Evolutionary conservation across 257 asterid species (phyloP).

Genomic region (Petunia secreta): DNA sequence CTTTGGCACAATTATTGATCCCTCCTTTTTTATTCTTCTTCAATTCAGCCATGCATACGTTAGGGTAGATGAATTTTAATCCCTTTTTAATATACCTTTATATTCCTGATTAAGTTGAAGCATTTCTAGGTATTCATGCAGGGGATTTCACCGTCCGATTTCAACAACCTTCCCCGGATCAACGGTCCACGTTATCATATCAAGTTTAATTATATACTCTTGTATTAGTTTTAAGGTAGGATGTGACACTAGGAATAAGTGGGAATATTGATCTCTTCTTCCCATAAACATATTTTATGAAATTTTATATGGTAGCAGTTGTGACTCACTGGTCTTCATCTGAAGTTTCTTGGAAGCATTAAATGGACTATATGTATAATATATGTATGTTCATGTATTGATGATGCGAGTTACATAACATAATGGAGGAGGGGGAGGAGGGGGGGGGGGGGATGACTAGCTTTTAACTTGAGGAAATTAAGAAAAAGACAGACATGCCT

Average conservation of each 20-base stretch:
- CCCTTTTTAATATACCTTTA: neutral
- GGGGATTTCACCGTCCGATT: slow-evolving; percentile 34
- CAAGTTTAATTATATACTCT: slow-evolving; percentile 24
- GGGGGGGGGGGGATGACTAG: neutral
- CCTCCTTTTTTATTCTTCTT: slow-evolving; percentile 33
- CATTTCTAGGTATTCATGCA: slow-evolving; percentile 39
- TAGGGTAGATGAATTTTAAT: slow-evolving; percentile 15
- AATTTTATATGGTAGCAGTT: slow-evolving; percentile 44
- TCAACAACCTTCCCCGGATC: slow-evolving; percentile 45
- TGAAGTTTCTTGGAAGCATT: slow-evolving; percentile 18
- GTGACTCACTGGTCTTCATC: slow-evolving; percentile 33
- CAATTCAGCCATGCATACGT: slow-evolving; percentile 41
- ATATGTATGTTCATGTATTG: neutral
- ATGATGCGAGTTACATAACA: neutral
- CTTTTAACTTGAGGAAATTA: slow-evolving; percentile 4
- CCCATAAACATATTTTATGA: slow-evolving; percentile 25
- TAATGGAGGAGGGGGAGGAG: too few species aligned
- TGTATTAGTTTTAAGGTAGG: slow-evolving; percentile 27
- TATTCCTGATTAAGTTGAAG: slow-evolving; percentile 29
- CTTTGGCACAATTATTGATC: slow-evolving; percentile 51
- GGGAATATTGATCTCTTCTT: slow-evolving; percentile 33
- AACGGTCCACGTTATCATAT: slow-evolving; percentile 30
- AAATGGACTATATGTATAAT: slow-evolving; percentile 8
- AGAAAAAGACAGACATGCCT: slow-evolving; percentile 50
- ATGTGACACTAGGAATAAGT: slow-evolving; percentile 49